Percentiles rank a stretch among this genome's conserved stretches.
Evolutionary conservation across 306 rosid species (phyloP).

Genomic region (Vigna unguiculata): DNA sequence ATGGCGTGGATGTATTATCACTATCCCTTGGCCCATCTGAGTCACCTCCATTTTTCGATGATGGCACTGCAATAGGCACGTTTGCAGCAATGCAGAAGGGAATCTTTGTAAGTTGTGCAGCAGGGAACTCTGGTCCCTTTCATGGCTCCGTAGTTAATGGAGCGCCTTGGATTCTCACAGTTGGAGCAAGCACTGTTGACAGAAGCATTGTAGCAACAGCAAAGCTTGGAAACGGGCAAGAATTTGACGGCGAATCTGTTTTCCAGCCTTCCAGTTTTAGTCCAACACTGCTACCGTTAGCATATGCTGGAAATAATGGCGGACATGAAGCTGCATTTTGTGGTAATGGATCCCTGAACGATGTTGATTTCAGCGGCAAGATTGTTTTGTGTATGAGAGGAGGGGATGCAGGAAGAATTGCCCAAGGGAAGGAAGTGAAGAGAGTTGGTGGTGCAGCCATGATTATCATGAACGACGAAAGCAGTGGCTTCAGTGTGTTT

Average conservation of each 20-base stretch:
- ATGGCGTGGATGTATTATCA: conserved; percentile 75
- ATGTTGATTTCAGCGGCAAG: conserved; percentile 53
- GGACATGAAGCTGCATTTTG: conserved; percentile 57
- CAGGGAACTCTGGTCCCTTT: conserved; percentile 70
- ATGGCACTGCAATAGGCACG: conserved; percentile 62
- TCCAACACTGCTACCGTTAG: conserved; percentile 52
- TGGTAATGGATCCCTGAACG: conserved; percentile 54
- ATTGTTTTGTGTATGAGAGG: conserved; percentile 73
- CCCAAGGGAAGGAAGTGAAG: conserved; percentile 69
- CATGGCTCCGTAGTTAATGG: conserved; percentile 52
- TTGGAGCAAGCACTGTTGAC: conserved; percentile 68
- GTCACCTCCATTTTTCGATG: conserved; percentile 55
- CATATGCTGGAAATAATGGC: conserved; percentile 62
- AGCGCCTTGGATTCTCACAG: conserved; percentile 82
- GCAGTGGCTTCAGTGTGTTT: conserved; percentile 49
- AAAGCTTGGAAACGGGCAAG: conserved; percentile 59
- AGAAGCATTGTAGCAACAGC: conserved; percentile 58
- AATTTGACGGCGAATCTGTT: conserved; percentile 56
- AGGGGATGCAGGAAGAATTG: conserved; percentile 61
- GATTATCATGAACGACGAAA: conserved; percentile 66
- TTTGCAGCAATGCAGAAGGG: conserved; percentile 77
- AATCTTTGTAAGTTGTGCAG: conserved; percentile 73
- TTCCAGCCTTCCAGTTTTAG: conserved; percentile 55
- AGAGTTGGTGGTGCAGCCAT: conserved; percentile 69
- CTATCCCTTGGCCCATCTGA: conserved; percentile 57